Base-by-base conservation (phyloP, 139 green algal species). In the Coelastrella sp. region DNA sequence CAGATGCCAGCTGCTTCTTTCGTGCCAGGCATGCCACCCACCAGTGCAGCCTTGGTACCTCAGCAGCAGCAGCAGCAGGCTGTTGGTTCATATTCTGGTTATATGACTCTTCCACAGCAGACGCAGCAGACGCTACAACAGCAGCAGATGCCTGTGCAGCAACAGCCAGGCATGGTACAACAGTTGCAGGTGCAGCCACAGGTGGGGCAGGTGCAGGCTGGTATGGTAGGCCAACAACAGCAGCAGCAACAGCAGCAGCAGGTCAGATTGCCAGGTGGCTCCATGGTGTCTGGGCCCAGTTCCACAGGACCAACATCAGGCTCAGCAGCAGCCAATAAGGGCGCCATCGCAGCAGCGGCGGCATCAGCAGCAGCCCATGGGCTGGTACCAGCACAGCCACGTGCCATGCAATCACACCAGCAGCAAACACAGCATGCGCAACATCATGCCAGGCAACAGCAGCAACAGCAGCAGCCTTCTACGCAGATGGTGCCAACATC, bases 361-460 rank as follows among this genome's bases (percentile, higher is more conserved):
- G 48, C 41, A 63, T 40, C 72, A 48, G 72, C 72, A 17, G 27
- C 59, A n/a, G 34, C 51, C 3, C 72, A 80, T 27, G 23, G 41
- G 41, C 23, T 62, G 41, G 37, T 27, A 30, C 23, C 72, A 13
- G 30, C 48, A 21, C 51, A 45, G 72, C 72, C 41, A 25, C 27
- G 53, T 32, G 17, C 8, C n/a, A 40, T 45, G 17, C 62, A 71
- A 21, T 4, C 32, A 23, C 19, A 17, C 27, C 72, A 66, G 15
- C 72, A 63, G 41, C 69, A 79, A 30, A n/a, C n/a, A n/a, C n/a
- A n/a, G n/a, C n/a, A n/a, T n/a, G n/a, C n/a, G n/a, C n/a, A n/a
- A n/a, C n/a, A n/a, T n/a, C n/a, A n/a, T n/a, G n/a, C n/a, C n/a
- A 25, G 38, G 69, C 69, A 80, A 51, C 45, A 80, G 32, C 72